These are phyloP conservation scores for Sphagnum contortum DNA, from an alignment of 225 moss, liverwort and hornwort species.

Conservation along the genomic window DNA sequence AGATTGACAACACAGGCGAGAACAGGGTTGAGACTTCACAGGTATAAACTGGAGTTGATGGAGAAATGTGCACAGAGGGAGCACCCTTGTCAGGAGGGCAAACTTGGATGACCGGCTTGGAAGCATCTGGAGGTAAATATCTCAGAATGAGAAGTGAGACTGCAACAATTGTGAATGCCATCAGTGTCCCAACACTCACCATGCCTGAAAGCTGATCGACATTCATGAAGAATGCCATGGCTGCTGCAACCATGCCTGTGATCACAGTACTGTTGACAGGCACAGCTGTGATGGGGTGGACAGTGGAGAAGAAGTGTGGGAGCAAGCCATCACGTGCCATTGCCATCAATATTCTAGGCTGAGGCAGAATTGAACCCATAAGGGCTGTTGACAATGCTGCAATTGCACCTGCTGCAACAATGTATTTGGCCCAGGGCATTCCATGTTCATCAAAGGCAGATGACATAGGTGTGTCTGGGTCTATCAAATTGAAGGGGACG, in stretches of 20 bases:
- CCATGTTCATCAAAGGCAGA: conserved; percentile 66
- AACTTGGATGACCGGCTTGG: conserved; percentile 8
- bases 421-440: conserved; percentile 91
- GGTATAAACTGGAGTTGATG: conserved; percentile 37
- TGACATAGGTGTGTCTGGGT: conserved; percentile 89
- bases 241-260: conserved; percentile 40
- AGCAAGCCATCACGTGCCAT: conserved; percentile 96
- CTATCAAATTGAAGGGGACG: conserved; percentile 72
- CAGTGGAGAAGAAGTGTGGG: conserved; percentile 60
- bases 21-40: conserved; percentile 32
- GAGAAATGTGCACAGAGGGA: conserved; percentile 17
- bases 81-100: conserved; percentile 19
- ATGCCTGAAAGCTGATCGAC: conserved; percentile 91
- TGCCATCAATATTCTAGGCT: conserved; percentile 99
- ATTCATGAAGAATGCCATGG: conserved; percentile 69
- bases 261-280: conserved; percentile 84
- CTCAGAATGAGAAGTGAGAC: conserved; percentile 71
- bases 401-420: conserved; percentile 91
- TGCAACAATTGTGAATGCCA: conserved; percentile 81
- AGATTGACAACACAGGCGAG: conserved; percentile 78
- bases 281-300: conserved; percentile 61
- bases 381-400: conserved; percentile 79
- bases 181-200: conserved; percentile 92
- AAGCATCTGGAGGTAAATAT: conserved; percentile 41
- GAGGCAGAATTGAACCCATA: conserved; percentile 93